Evolutionary conservation across 208 protist genomes (phyloP), one percentile per base, ranked within the genome.

Genomic region (Acanthamoeba healyi): DNA sequence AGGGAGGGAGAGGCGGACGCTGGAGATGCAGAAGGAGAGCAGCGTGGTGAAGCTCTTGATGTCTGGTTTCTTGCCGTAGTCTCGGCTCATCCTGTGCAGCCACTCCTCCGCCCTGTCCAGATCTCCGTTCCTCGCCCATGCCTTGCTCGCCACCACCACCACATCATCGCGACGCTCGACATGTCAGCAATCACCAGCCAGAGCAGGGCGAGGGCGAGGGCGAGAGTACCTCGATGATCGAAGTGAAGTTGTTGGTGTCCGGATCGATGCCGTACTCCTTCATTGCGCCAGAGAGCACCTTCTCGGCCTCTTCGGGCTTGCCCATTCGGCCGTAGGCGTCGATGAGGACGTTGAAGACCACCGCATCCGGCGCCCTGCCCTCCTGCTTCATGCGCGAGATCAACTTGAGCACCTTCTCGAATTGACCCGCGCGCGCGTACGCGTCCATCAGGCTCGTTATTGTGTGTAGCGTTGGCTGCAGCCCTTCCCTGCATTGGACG

Each of bases 141-240:
- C 74, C 63, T 72, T 32, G 63, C n/a, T n/a, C n/a, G n/a, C n/a
- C n/a, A n/a, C n/a, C n/a, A n/a, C n/a, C n/a, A n/a, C n/a, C n/a
- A n/a, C n/a, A n/a, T 24, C 7, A 19, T 38, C 24, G 0, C 26
- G 0, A 12, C 10, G 6, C 26, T n/a, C 19, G 29, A 32, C 61
- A 4, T 38, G 63, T 40, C 34, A 72, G 6, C 24, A 6, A n/a
- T n/a, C n/a, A n/a, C n/a, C n/a, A n/a, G n/a, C n/a, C n/a, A n/a
- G n/a, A n/a, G n/a, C n/a, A n/a, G n/a, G n/a, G n/a, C n/a, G n/a
- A n/a, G n/a, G n/a, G n/a, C n/a, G n/a, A n/a, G n/a, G n/a, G n/a
- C n/a, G n/a, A n/a, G n/a, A n/a, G n/a, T 72, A 72, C 63, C 44
- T 84, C 74, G 74, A 84, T 84, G 32, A 84, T 14, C 26, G 74